Evolutionary conservation across 225 moss, liverwort and hornwort genomes (phyloP), one percentile per base, ranked within the genome.

Genomic region (Polytrichum commune): DNA sequence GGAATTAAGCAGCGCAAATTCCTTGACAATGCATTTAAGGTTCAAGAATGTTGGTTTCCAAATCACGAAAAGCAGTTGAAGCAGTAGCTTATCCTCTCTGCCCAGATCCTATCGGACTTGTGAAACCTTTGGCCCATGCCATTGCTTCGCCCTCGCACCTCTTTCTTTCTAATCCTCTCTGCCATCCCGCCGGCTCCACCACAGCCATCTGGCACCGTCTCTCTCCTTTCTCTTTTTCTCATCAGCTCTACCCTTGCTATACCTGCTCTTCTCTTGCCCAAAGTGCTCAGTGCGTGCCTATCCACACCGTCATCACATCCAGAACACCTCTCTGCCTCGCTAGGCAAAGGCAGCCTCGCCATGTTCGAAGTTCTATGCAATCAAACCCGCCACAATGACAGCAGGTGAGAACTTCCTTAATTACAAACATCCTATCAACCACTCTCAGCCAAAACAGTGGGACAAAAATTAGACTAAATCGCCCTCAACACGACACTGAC

Each of bases 191-290:
- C 83, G 35, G 87, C 81, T 33, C 83, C 87, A 35, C 83, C 80
- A 70, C 83, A 87, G 64, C 87, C 81, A 28, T 87, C 87, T 35
- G 87, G 83, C 54, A 87, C 87, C 27, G 81, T 79, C 81, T 87
- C 87, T 28, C 87, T 68, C 66, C 81, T 76, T 63, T 70, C 87
- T 60, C 83, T 63, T 71, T 84, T 86, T 71, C 83, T 83, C 80
- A 74, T 71, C 19, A 83, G 76, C 58, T 74, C 83, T 69, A 81
- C 72, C 69, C 69, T 46, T 58, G 63, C 74, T 72, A 71, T 68
- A 55, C 70, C 80, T 60, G 73, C 78, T 26, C 70, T 67, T 65
- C 86, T 78, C 76, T 80, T 83, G 23, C 75, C 73, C 6, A 70
- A 29, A 30, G 22, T 9, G 1, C 28, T n/a, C 20, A 57, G 65